Percentiles rank a stretch among this genome's conserved stretches.
These are phyloP conservation scores for Malassezia cuniculi DNA, from an alignment of 1,284 basidiomycete genomes.

Conservation along the genomic window DNA sequence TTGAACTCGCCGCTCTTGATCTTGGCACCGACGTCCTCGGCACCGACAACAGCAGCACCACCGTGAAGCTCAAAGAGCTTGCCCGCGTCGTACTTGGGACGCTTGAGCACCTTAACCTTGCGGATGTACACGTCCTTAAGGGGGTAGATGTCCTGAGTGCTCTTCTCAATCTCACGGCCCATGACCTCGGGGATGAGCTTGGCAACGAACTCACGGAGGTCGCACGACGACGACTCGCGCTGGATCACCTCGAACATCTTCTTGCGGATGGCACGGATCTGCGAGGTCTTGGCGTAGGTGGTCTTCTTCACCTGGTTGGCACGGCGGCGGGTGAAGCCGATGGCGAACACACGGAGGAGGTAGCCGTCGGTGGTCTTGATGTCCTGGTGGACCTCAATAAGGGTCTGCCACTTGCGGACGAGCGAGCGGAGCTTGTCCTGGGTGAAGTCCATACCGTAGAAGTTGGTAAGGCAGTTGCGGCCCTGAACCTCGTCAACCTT, in stretches of 20 bases:
- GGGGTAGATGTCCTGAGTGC: slow-evolving; percentile 87
- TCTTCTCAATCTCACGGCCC: slow-evolving; percentile 99
- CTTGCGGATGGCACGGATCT: slow-evolving; percentile 93
- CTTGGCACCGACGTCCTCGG: slow-evolving; percentile 72
- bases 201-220: slow-evolving; percentile 84
- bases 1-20: slow-evolving; percentile 73
- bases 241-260: slow-evolving; percentile 99
- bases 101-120: slow-evolving; percentile 82
- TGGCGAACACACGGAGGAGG: slow-evolving; percentile 95
- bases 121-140: slow-evolving; percentile 81
- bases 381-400: slow-evolving; percentile 97
- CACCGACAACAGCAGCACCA: slow-evolving; percentile 48
- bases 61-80: slow-evolving; percentile 94
- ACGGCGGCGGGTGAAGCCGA: slow-evolving; percentile 96
- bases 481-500: slow-evolving; percentile 95
- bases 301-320: slow-evolving; percentile 97
- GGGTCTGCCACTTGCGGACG: slow-evolving; percentile 98
- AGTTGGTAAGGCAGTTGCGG: slow-evolving; percentile 98
- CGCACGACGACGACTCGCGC: slow-evolving; percentile 84
- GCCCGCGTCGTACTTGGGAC: slow-evolving; percentile 87
- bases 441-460: slow-evolving; percentile 99
- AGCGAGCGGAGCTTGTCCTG: slow-evolving; percentile 99
- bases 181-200: slow-evolving; percentile 99
- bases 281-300: slow-evolving; percentile 88
- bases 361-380: slow-evolving; percentile 99